phyloP scores from a whole-genome alignment of 306 rosid genomes.

The Vicia faba region DNA sequence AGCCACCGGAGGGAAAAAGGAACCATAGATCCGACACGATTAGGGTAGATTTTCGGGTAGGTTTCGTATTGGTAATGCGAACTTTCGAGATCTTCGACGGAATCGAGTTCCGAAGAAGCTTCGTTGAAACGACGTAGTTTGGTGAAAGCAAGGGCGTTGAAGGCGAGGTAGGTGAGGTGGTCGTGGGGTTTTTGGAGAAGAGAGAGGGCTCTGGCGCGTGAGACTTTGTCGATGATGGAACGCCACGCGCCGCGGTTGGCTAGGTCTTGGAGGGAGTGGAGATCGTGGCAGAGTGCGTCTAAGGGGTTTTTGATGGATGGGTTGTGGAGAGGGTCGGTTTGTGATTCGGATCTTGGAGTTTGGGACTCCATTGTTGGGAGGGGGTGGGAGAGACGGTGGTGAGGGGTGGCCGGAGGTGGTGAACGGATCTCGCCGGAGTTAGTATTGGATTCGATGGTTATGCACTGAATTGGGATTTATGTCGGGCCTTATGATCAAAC shows the following conservation, averaged over 20 bases:
- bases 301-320: constrained; percentile 26
- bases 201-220: constrained; percentile 73
- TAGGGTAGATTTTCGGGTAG: constrained; percentile 62
- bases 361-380: constrained; percentile 44
- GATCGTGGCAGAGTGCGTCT: constrained; percentile 64
- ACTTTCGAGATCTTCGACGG: constrained; percentile 73
- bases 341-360: constrained; percentile 34
- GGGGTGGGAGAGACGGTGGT: neutral
- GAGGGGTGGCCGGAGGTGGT: constrained; percentile 28
- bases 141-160: constrained; percentile 76
- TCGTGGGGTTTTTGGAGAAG: constrained; percentile 86
- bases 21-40: constrained; percentile 80
- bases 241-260: constrained; percentile 94
- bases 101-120: constrained; percentile 75
- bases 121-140: constrained; percentile 87
- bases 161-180: constrained; percentile 78
- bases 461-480: neutral
- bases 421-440: constrained; percentile 17
- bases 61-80: constrained; percentile 68
- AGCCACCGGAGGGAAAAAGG: constrained; percentile 94
- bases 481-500: neutral
- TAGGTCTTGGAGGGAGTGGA: constrained; percentile 70
- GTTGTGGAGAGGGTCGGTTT: constrained; percentile 51
- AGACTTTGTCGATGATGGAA: constrained; percentile 76
- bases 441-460: neutral